Base-by-base conservation (phyloP, 2,329 filamentous ascomycete genomes). In the Blastomyces emzantsi region DNA sequence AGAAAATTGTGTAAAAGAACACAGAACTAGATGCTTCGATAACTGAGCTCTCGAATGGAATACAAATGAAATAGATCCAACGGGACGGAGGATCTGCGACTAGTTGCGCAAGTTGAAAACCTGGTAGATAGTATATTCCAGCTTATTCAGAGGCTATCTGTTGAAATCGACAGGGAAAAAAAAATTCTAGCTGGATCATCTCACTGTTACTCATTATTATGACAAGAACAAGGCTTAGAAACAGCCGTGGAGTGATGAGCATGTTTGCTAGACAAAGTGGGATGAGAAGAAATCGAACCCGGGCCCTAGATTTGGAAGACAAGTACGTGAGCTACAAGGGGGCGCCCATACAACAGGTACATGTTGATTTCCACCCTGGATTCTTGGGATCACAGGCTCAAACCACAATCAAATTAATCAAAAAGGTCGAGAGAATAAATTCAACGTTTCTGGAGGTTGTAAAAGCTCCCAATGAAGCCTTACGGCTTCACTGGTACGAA, bases 391-490 rank as follows among this genome's bases (percentile, higher is more conserved):
- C 7, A 19, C 28, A 30, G 9, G 17, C 15, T 41, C 28, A 52
- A 54, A 41, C 30, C 30, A 54, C 36, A 33, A 39, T 8, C 9
- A 61, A 52, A 61, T 39, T 39, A 28, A 61, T 17, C 19, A 52
- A 5, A 54, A 61, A 61, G 33, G 36, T 19, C 9, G 13, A 61
- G 8, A 61, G 43, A 61, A 41, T 19, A 61, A 8, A 54, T 41
- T 61, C 3, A n/a, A 39, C 15, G 41, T 39, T n/a, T 41, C 22
- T n/a, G 25, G 41, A 43, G 25, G 28, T 6, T 11, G 22, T 25
- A 61, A 61, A 54, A 61, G 59, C 59, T 61, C 59, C 41, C 47
- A 47, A 33, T 60, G 60, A 36, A 22, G 33, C 22, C 47, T 28
- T 5, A 7, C 0, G 60, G 45, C 47, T 17, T 33, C 60, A 60